Evolutionary conservation across 306 rosid genomes (phyloP).

Genomic region (Quercus suber): DNA sequence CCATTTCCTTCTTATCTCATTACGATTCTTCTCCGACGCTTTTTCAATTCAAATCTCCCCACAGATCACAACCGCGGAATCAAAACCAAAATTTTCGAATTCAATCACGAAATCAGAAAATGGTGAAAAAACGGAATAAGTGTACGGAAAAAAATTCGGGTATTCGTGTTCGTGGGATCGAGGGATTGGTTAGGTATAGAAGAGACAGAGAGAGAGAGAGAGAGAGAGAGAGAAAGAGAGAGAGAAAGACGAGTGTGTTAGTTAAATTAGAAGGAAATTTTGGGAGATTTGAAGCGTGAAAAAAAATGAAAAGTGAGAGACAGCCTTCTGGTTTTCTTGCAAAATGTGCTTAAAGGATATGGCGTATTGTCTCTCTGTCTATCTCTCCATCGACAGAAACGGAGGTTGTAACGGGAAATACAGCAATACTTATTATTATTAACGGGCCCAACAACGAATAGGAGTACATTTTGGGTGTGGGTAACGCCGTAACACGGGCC

Average conservation of each 20-base stretch:
- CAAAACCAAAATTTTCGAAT: not conserved
- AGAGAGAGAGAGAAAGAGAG: no score
- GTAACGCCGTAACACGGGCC: no score
- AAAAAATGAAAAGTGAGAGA: not conserved
- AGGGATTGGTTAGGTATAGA: not conserved
- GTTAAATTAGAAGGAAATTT: not conserved
- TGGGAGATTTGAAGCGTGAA: not conserved
- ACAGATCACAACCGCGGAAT: not conserved
- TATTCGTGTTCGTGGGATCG: not conserved
- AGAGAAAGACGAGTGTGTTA: not conserved
- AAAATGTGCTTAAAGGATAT: not conserved
- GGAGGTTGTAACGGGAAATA: not conserved
- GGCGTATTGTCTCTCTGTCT: not conserved
- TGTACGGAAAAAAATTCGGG: not conserved
- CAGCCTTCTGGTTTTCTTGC: not conserved
- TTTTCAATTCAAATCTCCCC: not conserved
- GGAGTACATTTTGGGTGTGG: no score
- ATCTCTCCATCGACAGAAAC: not conserved
- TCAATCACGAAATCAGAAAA: not conserved
- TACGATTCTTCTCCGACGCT: not conserved
- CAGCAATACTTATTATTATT: not conserved
- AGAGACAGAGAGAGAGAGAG: no score
- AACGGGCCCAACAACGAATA: no score
- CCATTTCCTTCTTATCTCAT: conserved; percentile 18
- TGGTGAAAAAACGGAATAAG: not conserved